Conservation (phyloP, 2,329 filamentous ascomycete genomes). For the Hypoxylon sp. region DNA sequence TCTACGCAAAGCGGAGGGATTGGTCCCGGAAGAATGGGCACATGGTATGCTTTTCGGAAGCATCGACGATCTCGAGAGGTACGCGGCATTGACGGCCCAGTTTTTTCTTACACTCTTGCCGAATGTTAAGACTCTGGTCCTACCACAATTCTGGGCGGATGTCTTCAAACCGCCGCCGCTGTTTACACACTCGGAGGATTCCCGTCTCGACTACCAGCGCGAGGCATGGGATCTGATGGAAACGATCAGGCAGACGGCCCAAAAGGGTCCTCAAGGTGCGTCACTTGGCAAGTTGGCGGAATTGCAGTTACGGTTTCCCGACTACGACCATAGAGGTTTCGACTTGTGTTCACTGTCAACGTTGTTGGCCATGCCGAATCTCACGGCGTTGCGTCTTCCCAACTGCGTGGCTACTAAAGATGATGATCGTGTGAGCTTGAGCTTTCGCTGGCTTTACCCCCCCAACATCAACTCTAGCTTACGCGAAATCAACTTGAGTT, state of each 20-base stretch:
- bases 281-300: slow-evolving; percentile 12
- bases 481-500: slow-evolving; percentile 21
- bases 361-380: slow-evolving; percentile 18
- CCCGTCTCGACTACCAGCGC: neutral
- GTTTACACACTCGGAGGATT: neutral
- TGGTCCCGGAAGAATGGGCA: slow-evolving; percentile 11
- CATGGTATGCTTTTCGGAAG: slow-evolving; percentile 8
- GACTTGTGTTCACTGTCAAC: slow-evolving; percentile 5
- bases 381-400: neutral
- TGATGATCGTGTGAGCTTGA: neutral
- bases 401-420: neutral
- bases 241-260: slow-evolving; percentile 4
- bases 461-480: slow-evolving; percentile 21
- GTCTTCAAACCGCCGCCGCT: no score
- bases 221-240: slow-evolving; percentile 14
- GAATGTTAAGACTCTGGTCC: slow-evolving; percentile 8
- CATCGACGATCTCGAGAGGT: neutral
- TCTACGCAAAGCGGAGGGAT: slow-evolving; percentile 11
- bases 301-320: neutral
- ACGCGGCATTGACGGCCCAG: neutral
- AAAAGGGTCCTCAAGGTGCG: neutral
- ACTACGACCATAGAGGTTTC: neutral
- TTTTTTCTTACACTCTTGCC: slow-evolving; percentile 18
- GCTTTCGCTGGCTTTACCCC: slow-evolving; percentile 30
- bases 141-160: neutral